Base-by-base conservation (phyloP, 108 stramenopile genomes). In the Cylindrotheca fusiformis region DNA sequence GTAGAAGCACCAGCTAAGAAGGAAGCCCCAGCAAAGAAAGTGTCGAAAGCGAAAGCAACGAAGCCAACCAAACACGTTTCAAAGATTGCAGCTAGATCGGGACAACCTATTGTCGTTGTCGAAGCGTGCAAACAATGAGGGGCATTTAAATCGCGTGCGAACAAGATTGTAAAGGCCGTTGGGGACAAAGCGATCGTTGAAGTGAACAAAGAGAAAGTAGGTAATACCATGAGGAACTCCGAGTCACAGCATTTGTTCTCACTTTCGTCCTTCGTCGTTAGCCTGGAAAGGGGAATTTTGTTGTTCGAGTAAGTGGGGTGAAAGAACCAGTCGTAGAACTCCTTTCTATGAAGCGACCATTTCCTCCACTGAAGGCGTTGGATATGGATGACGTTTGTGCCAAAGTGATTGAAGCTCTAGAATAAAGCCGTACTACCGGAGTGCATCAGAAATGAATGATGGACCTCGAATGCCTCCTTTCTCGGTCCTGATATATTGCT, bases 111-210 rank as follows among this genome's bases (percentile, higher is more conserved):
- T 22, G 80, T 87, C 1, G 69, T 72, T 18, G 80, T 91, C 44
- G 89, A 91, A 68, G 89, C 89, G 4, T 87, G 89, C 75, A 91
- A 91, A 70, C 84, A 85, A 76, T 87, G 86, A 87, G 72, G 71
- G 47, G 86, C 82, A 57, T 90, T 91, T 78, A 87, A 87, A 71
- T 79, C 82, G 19, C 79, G 89, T 69, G 86, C 89, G 49, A 60
- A 65, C 28, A 85, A 78, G 55, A 91, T 91, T 76, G 76, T 52
- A 28, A 78, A 82, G 44, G 84, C 81, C 32, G 84, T 91, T 32
- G 77, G 80, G 22, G 73, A 74, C 24, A 78, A 81, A 30, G 86
- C 86, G 21, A 58, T 41, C 60, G 84, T 91, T 17, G 74, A 72
- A 53, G 80, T 91, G 60, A 91, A 87, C 60, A 75, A 69, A 31